Percentiles rank a stretch among this genome's conserved stretches.
Conservation (phyloP, 306 rosid genomes). For the Vigna reflexopilosa region DNA sequence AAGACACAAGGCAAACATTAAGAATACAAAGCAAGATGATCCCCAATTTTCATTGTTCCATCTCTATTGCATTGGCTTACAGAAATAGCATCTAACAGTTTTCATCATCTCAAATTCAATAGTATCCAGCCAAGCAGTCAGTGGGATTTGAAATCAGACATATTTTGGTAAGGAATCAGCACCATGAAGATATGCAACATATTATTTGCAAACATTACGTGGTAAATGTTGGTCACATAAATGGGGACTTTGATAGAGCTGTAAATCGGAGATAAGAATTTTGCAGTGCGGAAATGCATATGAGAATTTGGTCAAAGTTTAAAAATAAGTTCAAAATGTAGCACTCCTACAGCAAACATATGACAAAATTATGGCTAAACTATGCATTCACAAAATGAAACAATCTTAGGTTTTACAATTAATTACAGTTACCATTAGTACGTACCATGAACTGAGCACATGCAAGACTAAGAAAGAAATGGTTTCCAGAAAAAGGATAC, state of each 20-base stretch:
- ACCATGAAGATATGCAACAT: not conserved
- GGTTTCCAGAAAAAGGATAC: not conserved
- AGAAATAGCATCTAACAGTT: not conserved
- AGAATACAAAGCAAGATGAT: not conserved
- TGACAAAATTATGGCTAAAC: not conserved
- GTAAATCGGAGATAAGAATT: not conserved
- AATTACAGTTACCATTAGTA: not conserved
- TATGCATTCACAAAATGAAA: conserved; percentile 16
- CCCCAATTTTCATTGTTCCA: not conserved
- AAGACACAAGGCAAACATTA: not conserved
- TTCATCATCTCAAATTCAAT: not conserved
- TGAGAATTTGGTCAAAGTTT: not conserved
- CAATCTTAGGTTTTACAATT: not conserved
- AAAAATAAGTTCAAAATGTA: not conserved
- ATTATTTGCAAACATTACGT: not conserved
- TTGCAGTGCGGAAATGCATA: not conserved
- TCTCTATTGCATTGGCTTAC: not conserved
- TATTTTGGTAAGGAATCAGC: not conserved
- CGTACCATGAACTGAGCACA: not conserved
- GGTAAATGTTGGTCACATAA: conserved; percentile 12
- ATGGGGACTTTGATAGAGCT: not conserved
- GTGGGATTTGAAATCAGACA: not conserved
- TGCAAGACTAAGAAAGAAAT: not conserved
- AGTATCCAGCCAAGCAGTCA: not conserved
- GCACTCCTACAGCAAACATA: not conserved